Evolutionary conservation across 2,329 filamentous ascomycete genomes (phyloP), one percentile per base, ranked within the genome.

Genomic region (Penicillium hordei): DNA sequence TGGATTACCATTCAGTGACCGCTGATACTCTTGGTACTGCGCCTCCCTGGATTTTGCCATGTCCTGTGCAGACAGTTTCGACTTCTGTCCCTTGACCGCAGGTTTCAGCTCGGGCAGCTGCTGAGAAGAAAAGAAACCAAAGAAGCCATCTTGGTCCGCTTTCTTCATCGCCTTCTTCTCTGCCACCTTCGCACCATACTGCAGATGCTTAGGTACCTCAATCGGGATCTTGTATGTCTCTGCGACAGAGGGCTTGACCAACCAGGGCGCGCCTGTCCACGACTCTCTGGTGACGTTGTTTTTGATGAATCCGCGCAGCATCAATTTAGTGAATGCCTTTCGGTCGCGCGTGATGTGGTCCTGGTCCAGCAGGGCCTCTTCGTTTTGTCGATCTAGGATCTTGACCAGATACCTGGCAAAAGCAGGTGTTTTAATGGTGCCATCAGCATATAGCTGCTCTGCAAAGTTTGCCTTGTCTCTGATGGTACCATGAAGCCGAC

Each of bases 181-280:
- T 34, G 88, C 84, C 13, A 89, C 79, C 73, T 91, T 93, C 62
- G 85, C 90, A 63, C 93, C 91, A 71, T 95, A 88, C 52, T 88
- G 88, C 17, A 96, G 81, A 69, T 95, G 89, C 51, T 87, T 83
- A 7, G 94, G 94, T 13, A 97, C 86, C 52, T 91, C 86, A n/a
- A 87, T 92, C 60, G 91, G 88, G 61, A 99, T 94, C 61, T 91
- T 88, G 74, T 94, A 96, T 61, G 88, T 83, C 45, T 86, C 85
- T 1, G 94, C 94, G 58, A 96, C 87, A 53, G 91, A 87, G 36
- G 89, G 84, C 76, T 95, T 97, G 19, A 97, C 93, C 55, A 96
- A 79, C 94, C 94, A 99, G 0, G 94, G 93, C 0, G 94, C 94
- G n/a, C 93, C 93, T 60, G 87, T 93, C 91, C 93, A 97, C 4